phyloP scores from a whole-genome alignment of 495 filamentous ascomycete species.

The Podospora conica region DNA sequence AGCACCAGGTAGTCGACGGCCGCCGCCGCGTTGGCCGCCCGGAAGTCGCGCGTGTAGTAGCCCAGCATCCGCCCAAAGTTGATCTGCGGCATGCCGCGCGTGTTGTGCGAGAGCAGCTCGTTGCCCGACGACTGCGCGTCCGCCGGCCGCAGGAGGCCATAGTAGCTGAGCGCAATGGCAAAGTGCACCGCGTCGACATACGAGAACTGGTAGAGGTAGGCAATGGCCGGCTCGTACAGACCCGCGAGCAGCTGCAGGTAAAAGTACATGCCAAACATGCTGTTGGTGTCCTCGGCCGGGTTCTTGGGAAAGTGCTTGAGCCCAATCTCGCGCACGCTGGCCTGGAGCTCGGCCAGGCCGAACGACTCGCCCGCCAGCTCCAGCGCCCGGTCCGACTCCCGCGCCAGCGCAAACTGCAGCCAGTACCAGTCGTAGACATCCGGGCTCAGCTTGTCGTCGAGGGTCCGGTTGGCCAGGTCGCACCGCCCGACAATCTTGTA shows the following conservation, averaged over 20 bases:
- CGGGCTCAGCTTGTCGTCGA: slow-evolving; percentile 67
- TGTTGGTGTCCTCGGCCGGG: slow-evolving; percentile 58
- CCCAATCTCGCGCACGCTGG: slow-evolving; percentile 80
- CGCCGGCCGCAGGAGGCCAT: slow-evolving; percentile 81
- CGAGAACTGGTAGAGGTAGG: slow-evolving; percentile 80
- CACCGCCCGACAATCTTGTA: slow-evolving; percentile 97
- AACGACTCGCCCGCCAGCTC: slow-evolving; percentile 85
- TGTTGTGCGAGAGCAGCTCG: slow-evolving; percentile 62
- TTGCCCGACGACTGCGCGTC: slow-evolving; percentile 62
- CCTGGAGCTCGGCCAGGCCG: slow-evolving; percentile 77
- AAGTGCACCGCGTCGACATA: slow-evolving; percentile 94
- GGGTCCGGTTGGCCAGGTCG: slow-evolving; percentile 70
- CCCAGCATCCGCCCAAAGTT: slow-evolving; percentile 91
- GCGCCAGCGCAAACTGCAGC: slow-evolving; percentile 87
- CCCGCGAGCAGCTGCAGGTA: slow-evolving; percentile 83
- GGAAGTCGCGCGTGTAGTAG: slow-evolving; percentile 93
- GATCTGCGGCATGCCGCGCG: slow-evolving; percentile 77
- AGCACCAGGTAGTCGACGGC: slow-evolving; percentile 91
- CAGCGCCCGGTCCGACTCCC: slow-evolving; percentile 75
- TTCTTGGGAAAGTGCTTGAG: slow-evolving; percentile 74
- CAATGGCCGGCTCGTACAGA: slow-evolving; percentile 91
- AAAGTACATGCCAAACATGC: slow-evolving; percentile 84
- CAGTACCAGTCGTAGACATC: slow-evolving; percentile 94
- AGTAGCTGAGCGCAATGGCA: slow-evolving; percentile 81
- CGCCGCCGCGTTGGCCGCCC: slow-evolving; percentile 74